These are phyloP conservation scores for Chaetomiaceae sp. DNA, from an alignment of 2,329 filamentous ascomycete species.

Conservation along the genomic window DNA sequence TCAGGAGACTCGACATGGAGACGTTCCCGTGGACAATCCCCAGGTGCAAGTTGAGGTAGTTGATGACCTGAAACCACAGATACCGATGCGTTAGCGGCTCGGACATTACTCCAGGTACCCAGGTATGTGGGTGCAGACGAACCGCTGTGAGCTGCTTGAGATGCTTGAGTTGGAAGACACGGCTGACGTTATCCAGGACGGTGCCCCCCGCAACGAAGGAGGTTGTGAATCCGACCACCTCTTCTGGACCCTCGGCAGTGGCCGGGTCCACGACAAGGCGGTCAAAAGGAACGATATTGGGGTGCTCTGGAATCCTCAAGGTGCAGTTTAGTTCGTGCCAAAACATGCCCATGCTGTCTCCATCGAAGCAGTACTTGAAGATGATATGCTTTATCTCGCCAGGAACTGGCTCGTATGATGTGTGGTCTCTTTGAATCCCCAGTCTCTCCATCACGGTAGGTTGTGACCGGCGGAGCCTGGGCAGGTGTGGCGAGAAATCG, in stretches of 20 bases:
- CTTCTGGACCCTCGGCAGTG: constrained; percentile 15
- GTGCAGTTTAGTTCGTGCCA: constrained; percentile 36
- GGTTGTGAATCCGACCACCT: constrained; percentile 36
- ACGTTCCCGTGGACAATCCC: constrained; percentile 21
- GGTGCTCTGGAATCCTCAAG: constrained; percentile 34
- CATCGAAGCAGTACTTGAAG: constrained; percentile 35
- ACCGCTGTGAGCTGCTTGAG: constrained; percentile 15
- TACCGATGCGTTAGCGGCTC: too few species aligned
- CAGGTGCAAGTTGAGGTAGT: constrained; percentile 17
- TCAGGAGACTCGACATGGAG: constrained; percentile 15
- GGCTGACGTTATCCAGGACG: constrained; percentile 9
- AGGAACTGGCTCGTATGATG: constrained; percentile 9
- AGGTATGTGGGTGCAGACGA: too few species aligned
- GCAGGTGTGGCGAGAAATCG: not conserved
- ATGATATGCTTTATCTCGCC: constrained; percentile 19
- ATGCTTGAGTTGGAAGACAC: constrained; percentile 18
- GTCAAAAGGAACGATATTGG: constrained; percentile 36
- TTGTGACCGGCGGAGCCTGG: not conserved
- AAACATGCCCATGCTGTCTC: constrained; percentile 15
- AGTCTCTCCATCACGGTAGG: constrained; percentile 1
- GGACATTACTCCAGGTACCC: too few species aligned
- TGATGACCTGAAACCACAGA: constrained; percentile 11
- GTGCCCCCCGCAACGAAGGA: constrained; percentile 32
- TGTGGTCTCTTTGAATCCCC: not conserved
- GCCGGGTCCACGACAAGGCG: constrained; percentile 30